phyloP scores from a whole-genome alignment of 2,329 filamentous ascomycete species.

The Neodidymelliopsis sp. region DNA sequence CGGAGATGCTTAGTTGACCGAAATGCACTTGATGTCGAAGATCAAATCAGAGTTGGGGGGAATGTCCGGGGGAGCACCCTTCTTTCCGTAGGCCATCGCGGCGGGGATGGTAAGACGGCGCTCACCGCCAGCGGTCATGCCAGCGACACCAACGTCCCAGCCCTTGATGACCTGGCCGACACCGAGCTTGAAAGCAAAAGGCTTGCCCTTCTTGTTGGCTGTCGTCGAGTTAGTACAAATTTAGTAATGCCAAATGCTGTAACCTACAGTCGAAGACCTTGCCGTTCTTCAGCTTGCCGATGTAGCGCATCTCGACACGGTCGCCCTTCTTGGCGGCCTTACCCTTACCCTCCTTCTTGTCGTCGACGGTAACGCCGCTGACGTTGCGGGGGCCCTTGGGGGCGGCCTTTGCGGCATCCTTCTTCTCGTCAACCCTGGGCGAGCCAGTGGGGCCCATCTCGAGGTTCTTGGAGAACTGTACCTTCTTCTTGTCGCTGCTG shows the following conservation, averaged over 20 bases:
- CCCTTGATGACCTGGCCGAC: conserved; percentile 97
- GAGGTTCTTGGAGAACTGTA: conserved; percentile 98
- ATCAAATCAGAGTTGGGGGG: conserved; percentile 88
- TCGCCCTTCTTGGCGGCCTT: conserved; percentile 88
- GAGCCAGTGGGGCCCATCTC: conserved; percentile 86
- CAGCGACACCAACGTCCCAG: conserved; percentile 93
- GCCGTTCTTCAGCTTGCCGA: conserved; percentile 90
- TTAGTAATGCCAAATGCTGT: neutral
- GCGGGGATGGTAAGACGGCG: conserved; percentile 90
- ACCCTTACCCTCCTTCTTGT: conserved; percentile 90
- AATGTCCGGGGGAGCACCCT: conserved; percentile 77
- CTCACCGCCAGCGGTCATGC: conserved; percentile 94
- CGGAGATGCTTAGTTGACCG: conserved; percentile 52
- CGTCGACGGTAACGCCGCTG: conserved; percentile 89
- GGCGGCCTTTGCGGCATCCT: conserved; percentile 56
- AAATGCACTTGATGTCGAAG: conserved; percentile 74
- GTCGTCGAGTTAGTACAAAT: conserved; percentile 31
- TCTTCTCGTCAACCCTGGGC: conserved; percentile 54
- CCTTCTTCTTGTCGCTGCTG: conserved; percentile 78
- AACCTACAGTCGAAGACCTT: conserved; percentile 91
- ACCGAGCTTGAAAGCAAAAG: conserved; percentile 94
- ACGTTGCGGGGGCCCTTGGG: conserved; percentile 74
- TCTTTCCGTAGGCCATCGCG: conserved; percentile 86
- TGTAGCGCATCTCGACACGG: conserved; percentile 93
- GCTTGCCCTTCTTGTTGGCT: conserved; percentile 99